Conservation (phyloP, 345 rosid species). For the Kernera saxatilis region DNA sequence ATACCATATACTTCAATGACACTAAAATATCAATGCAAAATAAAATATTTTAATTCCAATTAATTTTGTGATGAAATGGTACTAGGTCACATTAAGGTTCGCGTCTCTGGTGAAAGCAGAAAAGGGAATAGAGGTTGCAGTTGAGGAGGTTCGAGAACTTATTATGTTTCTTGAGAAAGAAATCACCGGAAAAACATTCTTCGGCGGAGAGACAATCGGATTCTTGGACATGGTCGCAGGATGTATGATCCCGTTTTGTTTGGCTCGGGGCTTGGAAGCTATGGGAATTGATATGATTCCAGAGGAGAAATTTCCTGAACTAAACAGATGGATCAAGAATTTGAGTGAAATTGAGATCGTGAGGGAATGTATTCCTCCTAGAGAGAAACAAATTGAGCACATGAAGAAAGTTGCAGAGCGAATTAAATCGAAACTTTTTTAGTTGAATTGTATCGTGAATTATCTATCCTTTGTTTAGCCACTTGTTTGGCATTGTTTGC, state of each 20-base stretch:
- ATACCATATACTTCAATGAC: background rate
- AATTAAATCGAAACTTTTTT: no score
- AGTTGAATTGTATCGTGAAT: no score
- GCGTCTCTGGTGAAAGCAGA: background rate
- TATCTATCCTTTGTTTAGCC: no score
- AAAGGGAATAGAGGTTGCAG: background rate
- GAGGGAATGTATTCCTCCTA: slow-evolving; percentile 23
- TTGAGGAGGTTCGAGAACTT: slow-evolving; percentile 15
- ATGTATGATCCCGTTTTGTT: slow-evolving; percentile 17
- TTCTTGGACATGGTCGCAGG: slow-evolving; percentile 27
- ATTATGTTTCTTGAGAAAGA: slow-evolving; percentile 23
- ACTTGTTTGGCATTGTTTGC: no score
- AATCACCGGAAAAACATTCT: slow-evolving; percentile 11
- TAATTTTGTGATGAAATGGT: background rate
- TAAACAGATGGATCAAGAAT: slow-evolving; percentile 24
- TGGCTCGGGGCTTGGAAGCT: slow-evolving; percentile 12
- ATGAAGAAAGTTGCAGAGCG: background rate
- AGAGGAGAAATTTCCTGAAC: slow-evolving; percentile 15
- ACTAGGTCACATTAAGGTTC: background rate
- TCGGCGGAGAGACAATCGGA: slow-evolving; percentile 13
- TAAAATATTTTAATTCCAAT: background rate
- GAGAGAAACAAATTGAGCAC: slow-evolving; percentile 20
- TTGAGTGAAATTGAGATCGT: slow-evolving; percentile 12
- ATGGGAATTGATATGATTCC: slow-evolving; percentile 16
- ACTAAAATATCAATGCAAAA: background rate